Evolutionary conservation across 495 filamentous ascomycete genomes (phyloP), one percentile per base, ranked within the genome.

Genomic region (Eremomyces bilateralis): DNA sequence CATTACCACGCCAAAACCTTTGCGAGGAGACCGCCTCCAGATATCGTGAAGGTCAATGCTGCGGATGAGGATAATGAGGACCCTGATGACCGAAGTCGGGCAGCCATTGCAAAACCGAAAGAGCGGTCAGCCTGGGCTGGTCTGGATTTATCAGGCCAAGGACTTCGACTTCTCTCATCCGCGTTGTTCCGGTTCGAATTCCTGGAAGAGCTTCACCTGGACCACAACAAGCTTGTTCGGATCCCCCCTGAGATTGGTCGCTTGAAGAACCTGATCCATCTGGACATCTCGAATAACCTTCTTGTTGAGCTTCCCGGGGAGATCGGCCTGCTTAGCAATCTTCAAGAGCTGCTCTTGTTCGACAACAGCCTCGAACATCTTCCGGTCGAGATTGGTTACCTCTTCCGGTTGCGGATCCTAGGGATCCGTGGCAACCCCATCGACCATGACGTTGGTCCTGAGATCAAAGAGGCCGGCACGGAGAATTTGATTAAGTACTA

Each of bases 391-490:
- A 57, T 99, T 38, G 88, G 88, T 2, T 79, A 79, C 28, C 62
- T 99, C 12, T 79, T 82, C 49, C 65, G 76, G 31, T 51, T 99
- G 37, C 79, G 94, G 20, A 73, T 82, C 39, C 60, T 99, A 11
- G 88, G 85, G 20, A 76, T 99, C 35, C 80, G 90, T 37, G 88
- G 88, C 6, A 95, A 95, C 52, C 80, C 81, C 3, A 48, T 93
- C 27, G 65, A 79, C 33, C 67, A 72, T 1, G 62, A 67, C 4
- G 40, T 80, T 18, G 84, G n/a, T n/a, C n/a, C n/a, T n/a, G n/a
- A n/a, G n/a, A n/a, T n/a, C n/a, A n/a, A n/a, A n/a, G n/a, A n/a
- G n/a, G n/a, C n/a, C n/a, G n/a, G n/a, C n/a, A n/a, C n/a, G n/a
- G n/a, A n/a, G n/a, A n/a, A n/a, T n/a, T n/a, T n/a, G n/a, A n/a